Conservation (phyloP, 2,329 filamentous ascomycete genomes). For the Beauveria caledonica region DNA sequence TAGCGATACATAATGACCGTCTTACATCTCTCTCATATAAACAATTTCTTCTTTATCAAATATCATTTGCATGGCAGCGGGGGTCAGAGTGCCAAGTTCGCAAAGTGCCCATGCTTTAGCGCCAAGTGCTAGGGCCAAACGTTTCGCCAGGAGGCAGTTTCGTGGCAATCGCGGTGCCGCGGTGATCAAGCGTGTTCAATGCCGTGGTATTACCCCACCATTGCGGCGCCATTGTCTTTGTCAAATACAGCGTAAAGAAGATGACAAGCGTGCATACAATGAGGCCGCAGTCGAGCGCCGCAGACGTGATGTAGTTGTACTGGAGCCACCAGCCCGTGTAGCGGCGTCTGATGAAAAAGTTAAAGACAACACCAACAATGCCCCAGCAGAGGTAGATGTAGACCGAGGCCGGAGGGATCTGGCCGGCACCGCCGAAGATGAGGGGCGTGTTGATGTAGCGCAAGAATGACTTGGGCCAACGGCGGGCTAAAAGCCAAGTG, state of each 20-base stretch:
- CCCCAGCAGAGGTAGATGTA: constrained; percentile 68
- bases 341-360: constrained; percentile 56
- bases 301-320: constrained; percentile 70
- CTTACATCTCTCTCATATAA: not conserved
- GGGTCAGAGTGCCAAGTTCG: not conserved
- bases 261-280: constrained; percentile 60
- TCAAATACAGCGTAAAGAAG: constrained; percentile 60
- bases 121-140: constrained; percentile 45
- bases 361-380: constrained; percentile 58
- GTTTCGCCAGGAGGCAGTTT: constrained; percentile 34
- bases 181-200: constrained; percentile 38
- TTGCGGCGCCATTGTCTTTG: constrained; percentile 41
- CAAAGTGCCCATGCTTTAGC: constrained; percentile 19
- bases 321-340: constrained; percentile 68
- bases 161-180: constrained; percentile 34
- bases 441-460: constrained; percentile 61
- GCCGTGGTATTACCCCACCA: constrained; percentile 56
- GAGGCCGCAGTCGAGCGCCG: constrained; percentile 61
- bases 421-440: constrained; percentile 56
- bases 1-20: not conserved
- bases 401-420: constrained; percentile 60
- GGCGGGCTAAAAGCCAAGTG: constrained; percentile 54
- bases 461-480: constrained; percentile 52
- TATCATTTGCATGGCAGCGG: too few relatives aligned
- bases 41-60: not conserved